A percentile compares a stretch with the other conserved stretches of the same genome.
Conservation (phyloP, 495 filamentous ascomycete species). For the Penicillium canescens region DNA sequence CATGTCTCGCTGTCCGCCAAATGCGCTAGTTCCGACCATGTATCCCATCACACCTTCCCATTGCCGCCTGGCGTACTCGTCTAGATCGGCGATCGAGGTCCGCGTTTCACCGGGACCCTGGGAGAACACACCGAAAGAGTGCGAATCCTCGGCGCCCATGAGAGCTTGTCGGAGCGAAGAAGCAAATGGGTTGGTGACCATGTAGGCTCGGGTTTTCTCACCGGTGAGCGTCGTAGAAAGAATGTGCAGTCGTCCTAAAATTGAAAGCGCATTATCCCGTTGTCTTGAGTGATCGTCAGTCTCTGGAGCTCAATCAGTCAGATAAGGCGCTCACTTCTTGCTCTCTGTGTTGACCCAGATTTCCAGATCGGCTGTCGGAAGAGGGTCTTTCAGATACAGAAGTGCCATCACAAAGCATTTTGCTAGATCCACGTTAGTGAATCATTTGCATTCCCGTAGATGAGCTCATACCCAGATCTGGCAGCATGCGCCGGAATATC, state of each 20-base stretch:
- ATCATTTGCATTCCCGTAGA: constrained; percentile 2
- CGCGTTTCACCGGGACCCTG: constrained; percentile 54
- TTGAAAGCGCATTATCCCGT: constrained; percentile 76
- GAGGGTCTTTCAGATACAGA: constrained; percentile 78
- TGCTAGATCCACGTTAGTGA: constrained; percentile 54
- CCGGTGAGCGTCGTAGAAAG: constrained; percentile 58
- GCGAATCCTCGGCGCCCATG: constrained; percentile 79
- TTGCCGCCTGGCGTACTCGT: constrained; percentile 80
- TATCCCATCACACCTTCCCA: constrained; percentile 97
- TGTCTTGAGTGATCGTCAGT: constrained; percentile 47
- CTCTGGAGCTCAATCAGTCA: background rate
- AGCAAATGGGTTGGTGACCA: constrained; percentile 73
- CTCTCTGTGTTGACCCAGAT: constrained; percentile 77
- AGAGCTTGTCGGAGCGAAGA: constrained; percentile 77
- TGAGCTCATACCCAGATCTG: constrained; percentile 69
- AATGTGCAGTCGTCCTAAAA: constrained; percentile 82
- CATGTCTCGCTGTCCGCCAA: constrained; percentile 40
- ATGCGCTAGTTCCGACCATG: constrained; percentile 75
- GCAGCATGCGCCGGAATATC: constrained; percentile 95
- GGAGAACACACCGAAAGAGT: constrained; percentile 86
- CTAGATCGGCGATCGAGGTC: constrained; percentile 70
- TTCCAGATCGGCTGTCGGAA: constrained; percentile 75
- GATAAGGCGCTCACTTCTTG: constrained; percentile 51
- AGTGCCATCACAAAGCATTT: constrained; percentile 95
- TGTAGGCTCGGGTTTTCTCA: constrained; percentile 63